Conservation (phyloP, 306 rosid species). For the Prunus dulcis region DNA sequence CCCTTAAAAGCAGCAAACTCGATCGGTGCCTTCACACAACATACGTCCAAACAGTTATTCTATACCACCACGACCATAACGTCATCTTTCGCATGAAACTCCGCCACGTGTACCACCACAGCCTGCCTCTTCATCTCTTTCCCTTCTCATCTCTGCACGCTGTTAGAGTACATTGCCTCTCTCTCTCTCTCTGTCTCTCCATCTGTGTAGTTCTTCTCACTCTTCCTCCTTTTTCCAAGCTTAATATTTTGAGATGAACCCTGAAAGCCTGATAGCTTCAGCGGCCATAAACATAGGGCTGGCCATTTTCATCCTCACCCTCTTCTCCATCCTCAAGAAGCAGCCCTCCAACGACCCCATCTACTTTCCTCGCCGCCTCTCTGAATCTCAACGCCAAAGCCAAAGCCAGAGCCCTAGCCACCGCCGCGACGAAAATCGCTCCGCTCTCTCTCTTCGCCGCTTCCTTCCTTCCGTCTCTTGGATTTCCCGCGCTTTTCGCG, state of each 20-base stretch:
- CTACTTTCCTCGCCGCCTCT: constrained; percentile 70
- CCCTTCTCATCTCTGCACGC: not conserved
- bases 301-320: constrained; percentile 61
- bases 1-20: constrained; percentile 9
- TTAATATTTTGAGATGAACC: constrained; percentile 33
- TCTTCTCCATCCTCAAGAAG: constrained; percentile 77
- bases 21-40: not conserved
- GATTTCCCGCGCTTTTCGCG: constrained; percentile 54
- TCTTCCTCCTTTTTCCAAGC: not conserved
- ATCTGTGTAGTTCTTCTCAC: not conserved
- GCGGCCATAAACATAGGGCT: constrained; percentile 78
- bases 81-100: constrained; percentile 1
- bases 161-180: not conserved
- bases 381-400: constrained; percentile 25
- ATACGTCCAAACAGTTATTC: not conserved
- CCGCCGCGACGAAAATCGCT: constrained; percentile 7
- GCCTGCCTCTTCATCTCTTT: not conserved
- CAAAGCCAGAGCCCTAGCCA: not conserved
- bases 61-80: not conserved
- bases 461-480: constrained; percentile 67
- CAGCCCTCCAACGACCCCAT: constrained; percentile 64
- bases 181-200: not conserved
- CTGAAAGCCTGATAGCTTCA: constrained; percentile 69
- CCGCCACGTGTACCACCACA: constrained; percentile 43
- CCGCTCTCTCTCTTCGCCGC: constrained; percentile 28